phyloP scores from a whole-genome alignment of 2,329 filamentous ascomycete genomes.

The Aspergillus sp. region DNA sequence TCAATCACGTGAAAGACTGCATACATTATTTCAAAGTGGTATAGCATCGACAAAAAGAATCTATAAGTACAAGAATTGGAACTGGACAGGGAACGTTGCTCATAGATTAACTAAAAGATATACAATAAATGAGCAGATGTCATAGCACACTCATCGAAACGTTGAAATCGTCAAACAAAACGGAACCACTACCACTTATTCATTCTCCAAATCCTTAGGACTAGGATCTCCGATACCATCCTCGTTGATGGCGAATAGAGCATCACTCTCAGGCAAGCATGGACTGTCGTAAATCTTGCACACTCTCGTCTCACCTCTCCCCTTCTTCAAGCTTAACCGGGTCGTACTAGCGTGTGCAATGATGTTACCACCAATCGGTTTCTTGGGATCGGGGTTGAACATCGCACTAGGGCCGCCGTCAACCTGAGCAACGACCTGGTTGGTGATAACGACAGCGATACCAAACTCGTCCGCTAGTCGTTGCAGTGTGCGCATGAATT shows the following conservation, averaged over 20 bases:
- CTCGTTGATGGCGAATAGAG: slow-evolving; percentile 92
- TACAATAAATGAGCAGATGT: too few species aligned
- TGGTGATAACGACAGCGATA: slow-evolving; percentile 96
- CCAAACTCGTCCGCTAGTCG: slow-evolving; percentile 68
- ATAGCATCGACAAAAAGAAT: too few species aligned
- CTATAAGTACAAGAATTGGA: too few species aligned
- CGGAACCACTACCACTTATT: slow-evolving; percentile 35
- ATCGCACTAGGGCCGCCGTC: slow-evolving; percentile 93
- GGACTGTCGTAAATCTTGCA: slow-evolving; percentile 99
- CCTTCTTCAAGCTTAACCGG: slow-evolving; percentile 89
- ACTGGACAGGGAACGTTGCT: too few species aligned
- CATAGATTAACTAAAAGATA: too few species aligned
- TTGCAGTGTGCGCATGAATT: slow-evolving; percentile 44
- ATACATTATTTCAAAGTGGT: too few species aligned
- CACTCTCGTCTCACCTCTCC: slow-evolving; percentile 86
- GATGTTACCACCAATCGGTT: slow-evolving; percentile 97
- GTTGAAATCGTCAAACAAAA: too few species aligned
- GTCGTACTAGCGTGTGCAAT: slow-evolving; percentile 97
- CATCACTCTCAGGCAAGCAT: slow-evolving; percentile 92
- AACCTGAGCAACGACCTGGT: slow-evolving; percentile 96
- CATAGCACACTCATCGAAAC: too few species aligned
- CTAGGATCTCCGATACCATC: slow-evolving; percentile 94
- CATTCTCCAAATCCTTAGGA: slow-evolving; percentile 91
- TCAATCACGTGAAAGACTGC: too few species aligned
- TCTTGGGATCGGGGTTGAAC: slow-evolving; percentile 99